Evolutionary conservation across 108 stramenopile species (phyloP), one percentile per base, ranked within the genome.

Genomic region (Chaetoceros tenuissimus): DNA sequence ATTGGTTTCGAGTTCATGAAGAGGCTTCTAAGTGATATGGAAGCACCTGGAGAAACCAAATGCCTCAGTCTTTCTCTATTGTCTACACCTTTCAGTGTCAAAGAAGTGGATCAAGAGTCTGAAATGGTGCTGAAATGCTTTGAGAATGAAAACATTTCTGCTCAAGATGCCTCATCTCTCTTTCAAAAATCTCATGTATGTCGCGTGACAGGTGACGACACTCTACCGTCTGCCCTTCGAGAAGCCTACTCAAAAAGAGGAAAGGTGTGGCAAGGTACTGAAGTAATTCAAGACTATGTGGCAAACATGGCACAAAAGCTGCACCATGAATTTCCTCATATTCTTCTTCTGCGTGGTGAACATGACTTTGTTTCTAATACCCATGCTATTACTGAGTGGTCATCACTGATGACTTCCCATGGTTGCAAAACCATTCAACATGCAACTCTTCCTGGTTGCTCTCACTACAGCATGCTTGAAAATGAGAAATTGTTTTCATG

Each of bases 1-100:
- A 28, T 81, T 29, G 75, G 69, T 1, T 77, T 63, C 48, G 75
- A 76, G 29, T 80, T 63, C 50, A 40, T 77, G 8, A 47, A 46
- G 30, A 45, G 51, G 51, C 30, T 40, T 40, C 34, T 40, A 13
- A 13, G 34, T 13, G 13, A 40, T 13, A 5, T 10, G 5, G 34
- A 10, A 10, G 34, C 34, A 10, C 5, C 34, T 40, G 13, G 8
- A 13, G 34, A 40, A 40, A 40, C 5, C 13, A 40, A 40, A 40
- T 40, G 34, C 34, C 13, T 40, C 5, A 40, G 34, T 13, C 34
- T 40, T 13, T 10, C 34, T 10, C 13, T 40, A 13, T 40, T 13
- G 34, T 40, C 34, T 40, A 40, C 34, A 40, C 34, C 34, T 10
- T 40, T 40, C 34, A 40, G 34, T 40, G 13, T 40, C 34, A 40